Base-by-base conservation (phyloP, 306 rosid species). In the Glycyrrhiza uralensis region DNA sequence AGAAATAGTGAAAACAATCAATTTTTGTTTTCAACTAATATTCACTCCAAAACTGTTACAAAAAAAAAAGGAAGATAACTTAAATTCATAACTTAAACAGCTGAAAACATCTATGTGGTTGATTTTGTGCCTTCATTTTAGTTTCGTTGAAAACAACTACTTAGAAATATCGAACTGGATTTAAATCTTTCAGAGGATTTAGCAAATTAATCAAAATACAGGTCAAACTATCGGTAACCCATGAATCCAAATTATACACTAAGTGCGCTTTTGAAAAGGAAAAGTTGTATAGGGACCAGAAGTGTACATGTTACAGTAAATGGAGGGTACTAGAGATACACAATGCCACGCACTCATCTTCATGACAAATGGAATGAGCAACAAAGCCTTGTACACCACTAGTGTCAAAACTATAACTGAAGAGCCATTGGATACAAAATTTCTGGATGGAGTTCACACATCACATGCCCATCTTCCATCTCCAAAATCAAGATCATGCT, bases 291-390 rank as follows among this genome's bases (percentile, higher is more conserved):
- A 15, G 0, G 69, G 39, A 35, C 5, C 24, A 42, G 9, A 64
- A 54, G 42, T 18, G 9, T 49, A 56, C 69, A 72, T 18, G 58
- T 56, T 72, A 49, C 26, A 58, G 66, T 66, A 57, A 41, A n/a
- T 20, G 17, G 44, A 26, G 30, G 41, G 20, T 15, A 74, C 23
- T n/a, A 4, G 2, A 13, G 54, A 26, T 44, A 19, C 24, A 44
- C 23, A 17, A 63, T 51, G 56, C 14, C 42, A 17, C 32, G 10
- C 51, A 10, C 44, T 22, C 9, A 36, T 38, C 42, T 51, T 13
- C 44, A 15, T 24, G 10, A 51, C 65, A 63, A 15, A 61, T 9
- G 14, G 26, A 50, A 38, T 2, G 14, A 38, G 52, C 66, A 54
- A 66, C 33, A 11, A 33, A 17, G 56, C 62, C 56, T 58, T 14